Conservation (phyloP, 225 moss, liverwort and hornwort genomes). For the Polytrichum formosum region DNA sequence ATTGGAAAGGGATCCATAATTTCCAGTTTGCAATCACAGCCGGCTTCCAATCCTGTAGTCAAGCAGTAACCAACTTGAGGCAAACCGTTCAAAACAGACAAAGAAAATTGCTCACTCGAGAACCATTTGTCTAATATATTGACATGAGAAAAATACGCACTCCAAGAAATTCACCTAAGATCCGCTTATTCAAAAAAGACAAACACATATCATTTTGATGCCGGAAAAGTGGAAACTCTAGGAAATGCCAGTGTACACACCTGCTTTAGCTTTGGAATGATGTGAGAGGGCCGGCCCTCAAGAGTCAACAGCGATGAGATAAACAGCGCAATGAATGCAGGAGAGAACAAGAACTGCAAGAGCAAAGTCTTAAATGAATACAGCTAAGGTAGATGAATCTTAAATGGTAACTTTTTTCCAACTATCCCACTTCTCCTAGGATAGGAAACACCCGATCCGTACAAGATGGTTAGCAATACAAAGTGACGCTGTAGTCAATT, state of each 20-base stretch:
- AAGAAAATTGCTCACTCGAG: no score
- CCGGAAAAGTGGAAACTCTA: no score
- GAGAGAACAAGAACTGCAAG: slow-evolving; percentile 62
- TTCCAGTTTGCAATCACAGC: slow-evolving; percentile 63
- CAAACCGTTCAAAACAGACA: not conserved
- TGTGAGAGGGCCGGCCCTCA: slow-evolving; percentile 51
- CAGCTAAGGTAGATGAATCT: no score
- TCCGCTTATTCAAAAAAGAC: not conserved
- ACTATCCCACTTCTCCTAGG: no score
- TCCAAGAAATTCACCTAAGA: not conserved
- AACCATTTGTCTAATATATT: no score
- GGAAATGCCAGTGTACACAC: slow-evolving; percentile 9
- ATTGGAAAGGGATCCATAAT: slow-evolving; percentile 73
- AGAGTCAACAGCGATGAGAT: slow-evolving; percentile 55
- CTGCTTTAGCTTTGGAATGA: slow-evolving; percentile 65
- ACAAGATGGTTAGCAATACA: no score
- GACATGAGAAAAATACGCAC: no score
- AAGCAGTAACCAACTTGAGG: not conserved
- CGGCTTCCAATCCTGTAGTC: slow-evolving; percentile 56
- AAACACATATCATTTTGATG: not conserved
- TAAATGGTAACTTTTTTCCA: no score
- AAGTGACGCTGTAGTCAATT: no score
- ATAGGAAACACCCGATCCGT: no score
- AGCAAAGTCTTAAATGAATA: not conserved
- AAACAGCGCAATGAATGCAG: slow-evolving; percentile 62